Evolutionary conservation across 2,329 filamentous ascomycete species (phyloP).

Genomic region (Pseudogymnoascus sp.): DNA sequence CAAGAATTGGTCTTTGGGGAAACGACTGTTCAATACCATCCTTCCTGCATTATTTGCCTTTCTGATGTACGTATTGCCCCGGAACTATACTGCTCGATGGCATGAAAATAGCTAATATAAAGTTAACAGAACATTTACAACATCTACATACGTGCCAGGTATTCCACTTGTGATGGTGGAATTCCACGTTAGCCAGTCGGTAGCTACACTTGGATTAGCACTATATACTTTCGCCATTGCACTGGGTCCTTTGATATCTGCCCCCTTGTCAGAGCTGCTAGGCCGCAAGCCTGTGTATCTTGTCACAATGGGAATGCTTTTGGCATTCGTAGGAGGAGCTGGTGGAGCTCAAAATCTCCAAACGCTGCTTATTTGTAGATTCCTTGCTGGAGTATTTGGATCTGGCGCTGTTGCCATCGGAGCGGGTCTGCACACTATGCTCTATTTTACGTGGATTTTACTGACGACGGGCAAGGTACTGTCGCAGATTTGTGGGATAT

Average conservation of each 20-base stretch:
- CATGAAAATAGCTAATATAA: background rate
- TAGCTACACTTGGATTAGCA: constrained; percentile 49
- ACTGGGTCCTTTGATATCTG: constrained; percentile 57
- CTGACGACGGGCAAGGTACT: constrained; percentile 24
- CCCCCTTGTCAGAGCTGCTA: constrained; percentile 54
- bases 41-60: constrained; percentile 23
- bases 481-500: constrained; percentile 42
- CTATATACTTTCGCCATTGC: constrained; percentile 52
- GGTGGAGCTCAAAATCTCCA: constrained; percentile 48
- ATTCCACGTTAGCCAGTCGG: constrained; percentile 46
- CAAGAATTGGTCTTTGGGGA: constrained; percentile 21
- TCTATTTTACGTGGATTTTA: background rate
- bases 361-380: constrained; percentile 55
- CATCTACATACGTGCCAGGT: constrained; percentile 40
- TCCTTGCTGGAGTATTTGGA: constrained; percentile 54
- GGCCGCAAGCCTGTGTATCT: constrained; percentile 54
- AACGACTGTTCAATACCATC: constrained; percentile 21
- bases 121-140: constrained; percentile 20
- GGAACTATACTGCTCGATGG: background rate
- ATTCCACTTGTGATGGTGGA: constrained; percentile 40
- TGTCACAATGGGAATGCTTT: constrained; percentile 46
- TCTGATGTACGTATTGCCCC: constrained; percentile 17
- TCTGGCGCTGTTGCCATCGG: constrained; percentile 31
- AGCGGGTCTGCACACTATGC: constrained; percentile 17
- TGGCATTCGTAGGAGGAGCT: constrained; percentile 51